Base-by-base conservation (phyloP, 1,284 basidiomycete genomes). In the Jaminaea rosea region DNA sequence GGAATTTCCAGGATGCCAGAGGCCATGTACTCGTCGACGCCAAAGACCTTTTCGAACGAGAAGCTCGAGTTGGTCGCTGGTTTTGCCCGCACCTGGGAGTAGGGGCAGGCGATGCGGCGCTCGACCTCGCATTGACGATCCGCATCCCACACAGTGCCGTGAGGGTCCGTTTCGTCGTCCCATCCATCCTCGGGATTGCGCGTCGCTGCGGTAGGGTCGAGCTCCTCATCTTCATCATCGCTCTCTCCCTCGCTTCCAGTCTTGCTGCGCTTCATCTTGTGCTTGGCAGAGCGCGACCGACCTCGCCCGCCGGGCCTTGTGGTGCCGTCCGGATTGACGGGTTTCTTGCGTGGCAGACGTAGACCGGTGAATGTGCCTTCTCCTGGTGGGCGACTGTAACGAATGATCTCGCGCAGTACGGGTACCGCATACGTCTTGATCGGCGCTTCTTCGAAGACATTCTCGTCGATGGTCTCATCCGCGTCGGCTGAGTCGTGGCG, bases 21-120 rank as follows among this genome's bases (percentile, higher is more conserved):
- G 0, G 92, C 92, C 64, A 94, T 84, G 69, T 88, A 92, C 45
- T 88, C 84, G 45, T 83, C 85, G 60, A 96, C 90, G n/a, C 84
- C 84, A 72, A 94, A 94, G n/a, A 93, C 81, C 76, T 93, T 94
- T 71, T 94, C 85, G 73, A 91, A 98, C 26, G 78, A 78, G 81
- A 92, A 98, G 21, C 81, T 79, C 41, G 80, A 80, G 13, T 80
- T 80, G 42, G 60, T 58, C 15, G 80, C 76, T 49, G 77, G 78
- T n/a, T 73, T 69, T 21, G 82, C 82, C 1, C 80, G 67, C 19
- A 87, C 77, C 78, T 83, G 81, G 44, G 77, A 79, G n/a, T 81
- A 77, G 10, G 86, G 84, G 69, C 82, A 88, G 3, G 84, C 85
- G 55, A 92, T 80, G 36, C 84, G 84, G 69, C 84, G 79, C 46